Evolutionary conservation across 768 basidiomycete genomes (phyloP).

Genomic region (Termitomyces sp.): DNA sequence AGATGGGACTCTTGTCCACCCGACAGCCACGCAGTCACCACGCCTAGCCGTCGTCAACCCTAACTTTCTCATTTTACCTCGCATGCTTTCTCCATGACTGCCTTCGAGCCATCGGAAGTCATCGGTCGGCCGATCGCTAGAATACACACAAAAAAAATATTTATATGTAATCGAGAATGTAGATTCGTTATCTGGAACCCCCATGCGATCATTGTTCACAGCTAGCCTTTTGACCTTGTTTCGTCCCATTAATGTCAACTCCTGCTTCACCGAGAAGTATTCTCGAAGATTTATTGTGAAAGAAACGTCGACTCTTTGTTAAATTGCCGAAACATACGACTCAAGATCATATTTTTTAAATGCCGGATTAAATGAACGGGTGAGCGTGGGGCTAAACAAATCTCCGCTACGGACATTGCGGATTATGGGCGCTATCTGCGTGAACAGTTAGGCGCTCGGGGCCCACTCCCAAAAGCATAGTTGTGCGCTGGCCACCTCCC

Average conservation of each 20-base stretch:
- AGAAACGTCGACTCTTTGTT: not conserved
- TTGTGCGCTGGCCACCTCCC: not conserved
- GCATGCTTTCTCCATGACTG: not conserved
- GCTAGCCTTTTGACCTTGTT: no score
- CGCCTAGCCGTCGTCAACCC: not conserved
- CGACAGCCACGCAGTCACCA: not conserved
- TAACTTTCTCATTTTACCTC: not conserved
- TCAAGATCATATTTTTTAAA: not conserved
- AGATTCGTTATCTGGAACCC: not conserved
- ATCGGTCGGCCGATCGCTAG: not conserved
- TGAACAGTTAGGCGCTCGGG: not conserved
- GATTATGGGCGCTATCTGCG: not conserved
- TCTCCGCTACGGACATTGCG: not conserved
- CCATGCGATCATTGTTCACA: not conserved
- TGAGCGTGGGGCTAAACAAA: not conserved
- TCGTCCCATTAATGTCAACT: no score
- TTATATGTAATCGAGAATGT: not conserved
- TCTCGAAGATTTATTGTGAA: not conserved
- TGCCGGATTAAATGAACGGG: not conserved
- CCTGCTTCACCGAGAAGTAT: not conserved
- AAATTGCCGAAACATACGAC: not conserved
- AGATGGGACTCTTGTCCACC: not conserved
- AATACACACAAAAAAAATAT: not conserved
- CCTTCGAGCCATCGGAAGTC: not conserved
- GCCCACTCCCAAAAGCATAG: not conserved